Evolutionary conservation across 2,329 filamentous ascomycete species (phyloP).

Genomic region (Ophiostoma tasmaniense): DNA sequence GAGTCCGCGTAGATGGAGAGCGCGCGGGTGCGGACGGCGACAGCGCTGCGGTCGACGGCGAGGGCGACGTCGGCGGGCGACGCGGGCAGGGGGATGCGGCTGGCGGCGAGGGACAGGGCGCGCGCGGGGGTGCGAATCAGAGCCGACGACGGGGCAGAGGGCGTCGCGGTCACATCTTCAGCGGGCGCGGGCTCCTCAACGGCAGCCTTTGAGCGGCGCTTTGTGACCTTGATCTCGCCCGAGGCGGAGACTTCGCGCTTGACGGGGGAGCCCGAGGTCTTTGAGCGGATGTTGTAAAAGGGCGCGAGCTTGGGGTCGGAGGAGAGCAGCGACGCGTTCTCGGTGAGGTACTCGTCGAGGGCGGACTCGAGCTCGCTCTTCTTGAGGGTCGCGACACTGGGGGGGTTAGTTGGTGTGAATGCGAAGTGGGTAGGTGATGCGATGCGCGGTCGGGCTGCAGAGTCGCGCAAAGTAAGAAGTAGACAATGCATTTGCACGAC

Average conservation of each 20-base stretch:
- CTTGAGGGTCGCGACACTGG: conserved; percentile 60
- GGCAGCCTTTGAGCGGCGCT: conserved; percentile 36
- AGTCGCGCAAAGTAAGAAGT: too few species aligned
- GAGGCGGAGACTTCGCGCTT: conserved; percentile 41
- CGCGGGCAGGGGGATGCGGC: conserved; percentile 64
- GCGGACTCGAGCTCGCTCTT: conserved; percentile 71
- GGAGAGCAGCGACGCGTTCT: conserved; percentile 57
- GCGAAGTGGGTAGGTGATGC: not conserved
- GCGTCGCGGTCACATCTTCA: not conserved
- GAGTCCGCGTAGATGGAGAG: conserved; percentile 55
- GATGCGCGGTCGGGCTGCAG: not conserved
- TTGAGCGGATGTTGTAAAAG: conserved; percentile 65
- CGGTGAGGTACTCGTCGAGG: conserved; percentile 64
- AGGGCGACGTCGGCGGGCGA: conserved; percentile 71
- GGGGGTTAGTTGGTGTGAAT: not conserved
- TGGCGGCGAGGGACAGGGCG: conserved; percentile 41
- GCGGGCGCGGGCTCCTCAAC: conserved; percentile 13
- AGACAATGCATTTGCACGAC: too few species aligned
- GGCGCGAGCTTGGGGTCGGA: conserved; percentile 57
- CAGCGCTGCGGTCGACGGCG: conserved; percentile 63
- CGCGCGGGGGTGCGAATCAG: conserved; percentile 41
- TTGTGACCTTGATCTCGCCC: conserved; percentile 36
- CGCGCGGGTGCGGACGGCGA: conserved; percentile 58
- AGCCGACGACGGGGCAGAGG: conserved; percentile 32
- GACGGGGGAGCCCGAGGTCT: conserved; percentile 50